phyloP scores from a whole-genome alignment of 345 rosid species.

The Citrus australasica region DNA sequence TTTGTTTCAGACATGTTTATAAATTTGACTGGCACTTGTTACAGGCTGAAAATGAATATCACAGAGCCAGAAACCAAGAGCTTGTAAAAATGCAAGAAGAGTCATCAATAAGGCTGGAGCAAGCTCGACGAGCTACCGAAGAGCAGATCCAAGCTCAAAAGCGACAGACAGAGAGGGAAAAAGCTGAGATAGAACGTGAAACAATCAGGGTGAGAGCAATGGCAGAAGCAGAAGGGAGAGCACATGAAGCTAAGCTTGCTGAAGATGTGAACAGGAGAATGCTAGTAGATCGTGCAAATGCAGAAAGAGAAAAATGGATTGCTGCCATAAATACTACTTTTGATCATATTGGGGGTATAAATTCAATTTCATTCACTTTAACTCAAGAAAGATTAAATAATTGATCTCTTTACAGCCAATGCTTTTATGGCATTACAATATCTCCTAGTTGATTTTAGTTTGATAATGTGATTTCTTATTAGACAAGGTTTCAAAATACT shows the following conservation, averaged over 20 bases:
- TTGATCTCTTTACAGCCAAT: neutral
- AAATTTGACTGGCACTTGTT: constrained; percentile 22
- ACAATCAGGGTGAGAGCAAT: constrained; percentile 89
- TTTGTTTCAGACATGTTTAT: constrained; percentile 10
- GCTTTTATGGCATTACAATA: neutral
- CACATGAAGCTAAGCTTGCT: constrained; percentile 91
- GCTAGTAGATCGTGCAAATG: constrained; percentile 91
- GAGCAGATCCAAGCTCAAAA: constrained; percentile 94
- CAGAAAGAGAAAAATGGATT: constrained; percentile 97
- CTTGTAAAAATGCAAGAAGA: constrained; percentile 93
- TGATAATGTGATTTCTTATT: neutral
- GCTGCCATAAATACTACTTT: constrained; percentile 92
- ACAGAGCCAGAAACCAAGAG: constrained; percentile 91
- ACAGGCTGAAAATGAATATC: constrained; percentile 88
- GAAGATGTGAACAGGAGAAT: constrained; percentile 92
- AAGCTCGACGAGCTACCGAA: constrained; percentile 87
- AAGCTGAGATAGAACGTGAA: constrained; percentile 98
- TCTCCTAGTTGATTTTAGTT: neutral
- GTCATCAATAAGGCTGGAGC: constrained; percentile 82
- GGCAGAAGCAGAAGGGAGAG: constrained; percentile 99
- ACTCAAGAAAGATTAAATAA: neutral
- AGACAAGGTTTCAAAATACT: neutral
- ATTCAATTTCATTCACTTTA: neutral
- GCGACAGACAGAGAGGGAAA: constrained; percentile 92
- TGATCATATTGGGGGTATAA: constrained; percentile 90